These are phyloP conservation scores for Teratosphaeriaceae sp. DNA, from an alignment of 2,329 filamentous ascomycete species.

Conservation along the genomic window DNA sequence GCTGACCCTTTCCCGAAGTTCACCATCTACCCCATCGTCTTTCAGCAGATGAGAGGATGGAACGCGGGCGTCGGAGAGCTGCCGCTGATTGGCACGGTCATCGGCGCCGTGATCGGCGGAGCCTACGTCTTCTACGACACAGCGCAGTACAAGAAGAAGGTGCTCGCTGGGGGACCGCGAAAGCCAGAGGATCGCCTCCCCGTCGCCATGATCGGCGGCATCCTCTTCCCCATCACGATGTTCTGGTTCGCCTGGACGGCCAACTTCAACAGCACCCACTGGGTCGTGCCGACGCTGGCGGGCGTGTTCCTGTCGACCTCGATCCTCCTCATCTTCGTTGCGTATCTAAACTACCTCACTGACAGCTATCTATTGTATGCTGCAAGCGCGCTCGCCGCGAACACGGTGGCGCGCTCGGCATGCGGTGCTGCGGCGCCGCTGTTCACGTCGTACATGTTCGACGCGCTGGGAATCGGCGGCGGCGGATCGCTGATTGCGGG, in stretches of 20 bases:
- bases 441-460: conserved; percentile 28
- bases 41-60: conserved; percentile 39
- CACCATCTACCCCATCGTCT: no score
- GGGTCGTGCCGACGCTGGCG: conserved; percentile 42
- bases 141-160: conserved; percentile 32
- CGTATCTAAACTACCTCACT: conserved; percentile 49
- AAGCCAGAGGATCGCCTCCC: conserved; percentile 39
- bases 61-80: conserved; percentile 22
- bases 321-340: conserved; percentile 45
- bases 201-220: conserved; percentile 27
- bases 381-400: conserved; percentile 25
- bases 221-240: conserved; percentile 27
- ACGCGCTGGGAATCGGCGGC: conserved; percentile 25
- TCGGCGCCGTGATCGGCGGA: conserved; percentile 44
- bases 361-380: conserved; percentile 42
- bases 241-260: conserved; percentile 32
- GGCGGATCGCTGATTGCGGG: conserved; percentile 39
- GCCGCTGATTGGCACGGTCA: conserved; percentile 36
- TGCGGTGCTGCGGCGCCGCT: conserved; percentile 25
- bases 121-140: conserved; percentile 37
- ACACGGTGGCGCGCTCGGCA: conserved; percentile 25
- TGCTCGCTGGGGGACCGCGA: conserved; percentile 29
- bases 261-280: conserved; percentile 38
- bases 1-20: no score
- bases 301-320: conserved; percentile 36